These are phyloP conservation scores for Xylaria sp. DNA, from an alignment of 2,329 filamentous ascomycete species.

Conservation along the genomic window DNA sequence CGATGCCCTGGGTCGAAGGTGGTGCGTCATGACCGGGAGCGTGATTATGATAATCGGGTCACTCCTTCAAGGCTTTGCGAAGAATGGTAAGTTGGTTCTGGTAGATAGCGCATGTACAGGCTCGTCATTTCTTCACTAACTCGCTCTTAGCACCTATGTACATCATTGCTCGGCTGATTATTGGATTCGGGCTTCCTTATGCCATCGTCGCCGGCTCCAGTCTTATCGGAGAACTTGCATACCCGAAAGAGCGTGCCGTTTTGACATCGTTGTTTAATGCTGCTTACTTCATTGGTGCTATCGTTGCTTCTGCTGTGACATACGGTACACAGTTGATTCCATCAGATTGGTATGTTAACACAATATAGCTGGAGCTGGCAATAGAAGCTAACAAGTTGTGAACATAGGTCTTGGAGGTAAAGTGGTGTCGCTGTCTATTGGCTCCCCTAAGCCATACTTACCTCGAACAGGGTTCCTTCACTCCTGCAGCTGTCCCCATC, in stretches of 20 bases:
- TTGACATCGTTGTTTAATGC: conserved; percentile 69
- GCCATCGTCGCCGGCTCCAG: conserved; percentile 68
- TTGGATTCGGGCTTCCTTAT: conserved; percentile 71
- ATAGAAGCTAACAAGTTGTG: conserved; percentile 28
- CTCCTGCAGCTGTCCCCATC: conserved; percentile 57
- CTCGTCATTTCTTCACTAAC: conserved; percentile 14
- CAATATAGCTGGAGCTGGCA: background rate
- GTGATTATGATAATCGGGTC: conserved; percentile 63
- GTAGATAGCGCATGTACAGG: background rate
- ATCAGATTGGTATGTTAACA: conserved; percentile 44
- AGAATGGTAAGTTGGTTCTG: conserved; percentile 50
- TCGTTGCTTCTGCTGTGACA: conserved; percentile 60
- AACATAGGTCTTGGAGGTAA: conserved; percentile 48
- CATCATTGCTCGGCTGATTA: conserved; percentile 66
- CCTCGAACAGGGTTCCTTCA: conserved; percentile 54
- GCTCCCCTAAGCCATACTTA: conserved; percentile 33
- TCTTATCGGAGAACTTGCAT: conserved; percentile 68
- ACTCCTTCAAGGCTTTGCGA: conserved; percentile 62
- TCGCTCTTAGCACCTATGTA: conserved; percentile 63
- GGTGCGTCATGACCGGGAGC: conserved; percentile 63
- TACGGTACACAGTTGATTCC: conserved; percentile 55
- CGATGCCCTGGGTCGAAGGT: conserved; percentile 60
- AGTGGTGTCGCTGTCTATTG: conserved; percentile 23
- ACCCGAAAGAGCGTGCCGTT: conserved; percentile 69
- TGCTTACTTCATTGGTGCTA: conserved; percentile 65